Percentiles rank a stretch among this genome's conserved stretches.
Conservation (phyloP, 129 eudicot species). For the Kitagawia praeruptora region DNA sequence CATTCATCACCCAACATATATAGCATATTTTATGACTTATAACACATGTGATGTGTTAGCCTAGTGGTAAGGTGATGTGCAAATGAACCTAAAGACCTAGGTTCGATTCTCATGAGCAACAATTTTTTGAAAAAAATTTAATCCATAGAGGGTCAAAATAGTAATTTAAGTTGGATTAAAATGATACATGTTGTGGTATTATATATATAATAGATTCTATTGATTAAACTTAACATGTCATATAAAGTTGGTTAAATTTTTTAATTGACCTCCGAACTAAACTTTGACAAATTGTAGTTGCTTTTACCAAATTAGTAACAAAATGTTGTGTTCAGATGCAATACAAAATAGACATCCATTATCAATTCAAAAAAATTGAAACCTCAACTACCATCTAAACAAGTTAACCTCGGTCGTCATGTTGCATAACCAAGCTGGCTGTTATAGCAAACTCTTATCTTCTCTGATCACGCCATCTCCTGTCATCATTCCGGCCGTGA, state of each 20-base stretch:
- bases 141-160: too few species aligned
- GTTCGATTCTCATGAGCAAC: too few species aligned
- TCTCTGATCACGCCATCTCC: slow-evolving; percentile 56
- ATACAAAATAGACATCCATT: neutral
- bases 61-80: too few species aligned
- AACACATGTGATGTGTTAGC: too few species aligned
- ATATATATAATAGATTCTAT: too few species aligned
- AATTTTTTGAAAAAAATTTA: too few species aligned
- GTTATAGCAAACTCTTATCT: slow-evolving; percentile 20
- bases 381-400: neutral
- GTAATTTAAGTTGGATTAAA: too few species aligned
- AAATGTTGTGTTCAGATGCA: neutral
- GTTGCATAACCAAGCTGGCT: neutral
- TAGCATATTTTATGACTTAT: too few species aligned
- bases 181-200: too few species aligned
- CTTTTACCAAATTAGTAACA: slow-evolving; percentile 8
- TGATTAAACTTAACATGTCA: too few species aligned
- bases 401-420: slow-evolving; percentile 5
- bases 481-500: slow-evolving; percentile 30
- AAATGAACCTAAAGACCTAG: too few species aligned
- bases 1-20: too few species aligned
- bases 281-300: neutral
- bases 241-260: neutral
- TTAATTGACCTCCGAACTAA: neutral
- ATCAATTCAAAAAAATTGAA: neutral